Percentiles rank a stretch among this genome's conserved stretches.
Evolutionary conservation across 129 eudicot genomes (phyloP).

Genomic region (Flaveria brownii): DNA sequence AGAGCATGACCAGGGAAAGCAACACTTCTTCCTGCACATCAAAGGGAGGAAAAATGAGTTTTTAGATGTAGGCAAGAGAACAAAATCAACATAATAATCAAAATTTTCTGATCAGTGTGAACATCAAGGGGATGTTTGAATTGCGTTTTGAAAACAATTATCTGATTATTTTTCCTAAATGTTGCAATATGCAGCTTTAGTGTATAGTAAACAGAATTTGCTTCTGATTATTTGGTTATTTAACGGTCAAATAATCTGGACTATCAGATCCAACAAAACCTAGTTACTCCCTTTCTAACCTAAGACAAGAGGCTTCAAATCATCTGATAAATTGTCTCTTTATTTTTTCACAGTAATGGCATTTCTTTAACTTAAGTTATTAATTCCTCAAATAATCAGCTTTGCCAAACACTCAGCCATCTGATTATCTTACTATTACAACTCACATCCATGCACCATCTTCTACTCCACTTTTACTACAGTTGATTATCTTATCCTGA

Average conservation of each 20-base stretch:
- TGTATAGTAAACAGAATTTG: not conserved
- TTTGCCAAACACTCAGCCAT: no score
- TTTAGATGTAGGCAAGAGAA: constrained; percentile 5
- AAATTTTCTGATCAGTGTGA: constrained; percentile 6
- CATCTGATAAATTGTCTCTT: not conserved
- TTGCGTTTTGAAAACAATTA: not conserved
- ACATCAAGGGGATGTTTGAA: not conserved
- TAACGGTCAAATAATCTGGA: not conserved
- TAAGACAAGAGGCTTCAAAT: not conserved
- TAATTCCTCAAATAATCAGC: no score
- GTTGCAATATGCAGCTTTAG: not conserved
- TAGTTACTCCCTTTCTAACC: not conserved
- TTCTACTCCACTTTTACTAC: no score
- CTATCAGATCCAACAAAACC: not conserved
- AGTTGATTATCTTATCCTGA: no score
- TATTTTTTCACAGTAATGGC: not conserved
- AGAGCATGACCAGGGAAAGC: constrained; percentile 99
- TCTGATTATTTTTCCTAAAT: not conserved
- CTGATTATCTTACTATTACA: no score
- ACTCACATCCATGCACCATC: no score
- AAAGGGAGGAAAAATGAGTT: not conserved
- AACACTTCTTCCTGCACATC: constrained; percentile 81
- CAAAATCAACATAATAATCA: not conserved
- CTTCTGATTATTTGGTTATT: not conserved
- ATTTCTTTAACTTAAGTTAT: not conserved